Base-by-base conservation (phyloP, 768 basidiomycete species). In the Gymnopilus dilepis region DNA sequence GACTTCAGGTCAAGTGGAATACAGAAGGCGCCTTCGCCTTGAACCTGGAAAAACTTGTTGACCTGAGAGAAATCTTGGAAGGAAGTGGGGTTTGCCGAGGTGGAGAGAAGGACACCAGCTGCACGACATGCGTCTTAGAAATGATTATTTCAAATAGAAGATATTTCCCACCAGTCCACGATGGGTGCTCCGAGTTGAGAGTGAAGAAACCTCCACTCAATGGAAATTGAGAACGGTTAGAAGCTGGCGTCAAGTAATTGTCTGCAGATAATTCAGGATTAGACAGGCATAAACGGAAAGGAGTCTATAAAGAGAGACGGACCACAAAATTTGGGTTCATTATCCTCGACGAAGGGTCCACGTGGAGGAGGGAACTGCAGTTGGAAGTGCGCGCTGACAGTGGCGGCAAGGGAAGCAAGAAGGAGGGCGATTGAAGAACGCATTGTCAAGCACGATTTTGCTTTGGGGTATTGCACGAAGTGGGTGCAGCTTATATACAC, bases 381-480 rank as follows among this genome's bases (percentile, higher is more conserved):
- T 65, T 90, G 88, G 76, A 95, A 95, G 74, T 96, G 94, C 7
- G 91, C 92, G 50, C 76, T 78, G 30, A 78, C 86, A 41, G 77
- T 74, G 22, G 84, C 71, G 34, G 74, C 69, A 26, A 85, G 58
- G 59, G 83, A 33, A 59, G 75, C 40, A 47, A 80, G 48, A 56
- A 59, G 76, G 22, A 66, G 77, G 63, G 60, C 37, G 33, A 64
- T 9, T 9, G 63, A 34, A 22, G 63, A 65, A 37, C 28, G 64
- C 66, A 67, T 67, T 26, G 80, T 83, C 82, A 17, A 57, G 47
- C 22, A 55, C 31, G 24, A 38, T 4, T 31, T 34, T 38, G 24
- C 33, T 41, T 30, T 38, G 26, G 22, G 13, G 26, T 6, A 30
- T 51, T 30, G 38, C 11, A n/a, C 17, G n/a, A 30, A 13, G 22